Evolutionary conservation across 179 eudicot species (phyloP).

Genomic region (Spergularia azorica): DNA sequence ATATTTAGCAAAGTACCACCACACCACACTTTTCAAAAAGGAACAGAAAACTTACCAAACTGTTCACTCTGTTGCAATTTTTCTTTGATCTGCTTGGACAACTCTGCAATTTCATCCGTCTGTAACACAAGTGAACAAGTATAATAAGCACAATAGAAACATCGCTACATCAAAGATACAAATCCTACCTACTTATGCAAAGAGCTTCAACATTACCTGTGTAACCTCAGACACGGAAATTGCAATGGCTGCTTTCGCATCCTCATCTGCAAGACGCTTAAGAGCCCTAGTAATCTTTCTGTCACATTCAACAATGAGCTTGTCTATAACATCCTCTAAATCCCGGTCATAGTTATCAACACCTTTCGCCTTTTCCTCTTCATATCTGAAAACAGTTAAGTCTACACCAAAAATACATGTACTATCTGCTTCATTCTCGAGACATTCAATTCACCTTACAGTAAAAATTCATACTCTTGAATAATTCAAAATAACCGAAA

Average conservation of each 20-base stretch:
- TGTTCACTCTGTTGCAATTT: constrained; percentile 82
- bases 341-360: constrained; percentile 80
- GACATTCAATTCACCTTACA: not conserved
- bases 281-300: constrained; percentile 93
- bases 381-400: constrained; percentile 67
- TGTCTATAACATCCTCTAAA: constrained; percentile 91
- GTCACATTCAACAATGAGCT: constrained; percentile 95
- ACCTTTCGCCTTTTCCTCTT: constrained; percentile 82
- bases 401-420: not conserved
- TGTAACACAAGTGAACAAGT: constrained; percentile 29
- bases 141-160: constrained; percentile 12
- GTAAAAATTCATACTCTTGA: not conserved
- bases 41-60: constrained; percentile 48
- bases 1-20: not conserved
- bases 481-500: no score
- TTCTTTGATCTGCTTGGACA: constrained; percentile 80
- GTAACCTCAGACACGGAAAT: constrained; percentile 95
- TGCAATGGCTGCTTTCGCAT: constrained; percentile 98
- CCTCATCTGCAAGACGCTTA: constrained; percentile 93
- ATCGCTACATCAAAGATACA: not conserved
- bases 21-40: constrained; percentile 1
- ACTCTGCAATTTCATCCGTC: constrained; percentile 73
- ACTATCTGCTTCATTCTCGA: not conserved
- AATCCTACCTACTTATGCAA: not conserved
- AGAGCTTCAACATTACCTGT: constrained; percentile 44